Evolutionary conservation across 352 stramenopile species (phyloP).

Genomic region (Thalassiosira hispida): DNA sequence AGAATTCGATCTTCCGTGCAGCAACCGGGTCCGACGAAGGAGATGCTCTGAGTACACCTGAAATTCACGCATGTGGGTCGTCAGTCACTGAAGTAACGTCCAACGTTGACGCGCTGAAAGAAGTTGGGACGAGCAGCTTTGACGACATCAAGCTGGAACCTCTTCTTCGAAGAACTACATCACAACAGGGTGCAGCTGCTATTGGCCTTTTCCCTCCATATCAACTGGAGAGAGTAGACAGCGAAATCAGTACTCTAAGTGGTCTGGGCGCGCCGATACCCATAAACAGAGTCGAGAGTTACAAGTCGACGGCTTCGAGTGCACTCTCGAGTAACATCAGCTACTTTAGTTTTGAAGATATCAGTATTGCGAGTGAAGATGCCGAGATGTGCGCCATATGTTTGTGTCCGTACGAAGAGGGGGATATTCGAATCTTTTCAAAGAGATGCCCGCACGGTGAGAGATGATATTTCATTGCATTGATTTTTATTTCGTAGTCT

Average conservation of each 20-base stretch:
- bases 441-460: slow-evolving; percentile 44
- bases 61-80: slow-evolving; percentile 27
- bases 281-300: slow-evolving; percentile 24
- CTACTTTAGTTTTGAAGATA: slow-evolving; percentile 49
- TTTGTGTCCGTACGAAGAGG: slow-evolving; percentile 42
- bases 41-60: background rate
- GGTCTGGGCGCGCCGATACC: background rate
- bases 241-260: background rate
- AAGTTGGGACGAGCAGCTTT: background rate
- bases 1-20: slow-evolving; percentile 22
- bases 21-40: background rate
- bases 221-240: slow-evolving; percentile 5
- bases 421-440: slow-evolving; percentile 43
- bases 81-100: slow-evolving; percentile 41
- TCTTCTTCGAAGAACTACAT: background rate
- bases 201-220: slow-evolving; percentile 10
- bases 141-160: background rate
- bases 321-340: slow-evolving; percentile 39
- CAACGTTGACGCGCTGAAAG: slow-evolving; percentile 37
- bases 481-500: background rate
- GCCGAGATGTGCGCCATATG: slow-evolving; percentile 51
- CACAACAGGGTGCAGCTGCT: background rate
- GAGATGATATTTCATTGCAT: background rate
- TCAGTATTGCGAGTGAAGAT: slow-evolving; percentile 45
- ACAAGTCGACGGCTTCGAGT: slow-evolving; percentile 5